A percentile compares a stretch with the other conserved stretches of the same genome.
Conservation (phyloP, 1,284 basidiomycete species). For the Ceratobasidium sp. region DNA sequence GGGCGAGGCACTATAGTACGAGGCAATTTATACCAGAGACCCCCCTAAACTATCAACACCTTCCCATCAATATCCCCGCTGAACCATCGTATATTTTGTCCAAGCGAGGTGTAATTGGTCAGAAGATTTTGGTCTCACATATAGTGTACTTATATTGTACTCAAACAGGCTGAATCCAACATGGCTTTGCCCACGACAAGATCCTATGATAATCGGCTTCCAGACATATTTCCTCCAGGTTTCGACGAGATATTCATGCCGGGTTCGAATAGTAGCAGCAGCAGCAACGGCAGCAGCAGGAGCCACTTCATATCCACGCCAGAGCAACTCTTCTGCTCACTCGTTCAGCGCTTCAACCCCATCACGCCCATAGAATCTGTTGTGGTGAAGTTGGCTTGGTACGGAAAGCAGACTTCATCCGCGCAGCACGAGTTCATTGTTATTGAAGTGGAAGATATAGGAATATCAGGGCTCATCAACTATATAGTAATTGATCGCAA, state of each 20-base stretch:
- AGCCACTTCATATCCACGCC: not conserved
- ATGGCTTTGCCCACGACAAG: too few species aligned
- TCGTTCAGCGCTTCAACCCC: not conserved
- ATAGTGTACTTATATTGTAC: too few species aligned
- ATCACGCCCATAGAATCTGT: not conserved
- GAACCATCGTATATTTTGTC: too few species aligned
- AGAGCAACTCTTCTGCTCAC: not conserved
- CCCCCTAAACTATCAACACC: too few species aligned
- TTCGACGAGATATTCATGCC: not conserved
- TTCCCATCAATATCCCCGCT: too few species aligned
- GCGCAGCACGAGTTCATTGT: conserved; percentile 18
- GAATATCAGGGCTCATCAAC: not conserved
- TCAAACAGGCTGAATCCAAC: too few species aligned
- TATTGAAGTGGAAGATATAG: not conserved
- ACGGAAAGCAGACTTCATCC: not conserved
- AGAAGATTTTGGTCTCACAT: too few species aligned
- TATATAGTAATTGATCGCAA: conserved; percentile 13
- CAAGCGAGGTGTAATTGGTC: too few species aligned
- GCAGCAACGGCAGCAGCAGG: not conserved
- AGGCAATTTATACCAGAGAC: too few species aligned
- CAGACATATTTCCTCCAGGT: conserved; percentile 8
- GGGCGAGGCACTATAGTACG: too few species aligned
- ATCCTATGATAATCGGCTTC: too few species aligned
- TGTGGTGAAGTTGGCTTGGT: conserved; percentile 2
- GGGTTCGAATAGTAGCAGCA: too few species aligned